Evolutionary conservation across 495 filamentous ascomycete genomes (phyloP).

Genomic region (Tuber umbilicatum): DNA sequence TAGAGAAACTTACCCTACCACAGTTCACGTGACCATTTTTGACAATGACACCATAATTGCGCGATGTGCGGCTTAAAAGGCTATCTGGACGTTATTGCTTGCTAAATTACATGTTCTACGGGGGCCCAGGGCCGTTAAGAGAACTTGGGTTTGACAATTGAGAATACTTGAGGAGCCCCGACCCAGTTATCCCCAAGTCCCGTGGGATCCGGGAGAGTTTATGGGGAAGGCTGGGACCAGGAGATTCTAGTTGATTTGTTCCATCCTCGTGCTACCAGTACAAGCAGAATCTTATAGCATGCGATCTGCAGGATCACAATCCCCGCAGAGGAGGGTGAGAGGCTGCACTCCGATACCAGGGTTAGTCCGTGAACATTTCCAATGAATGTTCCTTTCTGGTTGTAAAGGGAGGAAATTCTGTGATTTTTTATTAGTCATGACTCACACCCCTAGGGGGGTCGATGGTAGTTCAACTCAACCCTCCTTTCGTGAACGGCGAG

Average conservation of each 20-base stretch:
- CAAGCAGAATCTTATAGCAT: neutral
- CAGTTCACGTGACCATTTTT: neutral
- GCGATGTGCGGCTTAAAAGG: constrained; percentile 5
- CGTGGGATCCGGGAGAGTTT: neutral
- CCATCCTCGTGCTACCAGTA: neutral
- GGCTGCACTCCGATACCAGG: neutral
- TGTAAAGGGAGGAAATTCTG: too few relatives aligned
- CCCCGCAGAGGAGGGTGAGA: neutral
- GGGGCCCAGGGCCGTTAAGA: neutral
- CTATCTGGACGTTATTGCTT: neutral
- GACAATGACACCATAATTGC: neutral
- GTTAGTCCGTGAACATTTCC: too few relatives aligned
- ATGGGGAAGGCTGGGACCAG: neutral
- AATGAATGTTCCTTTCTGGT: too few relatives aligned
- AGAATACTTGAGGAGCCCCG: neutral
- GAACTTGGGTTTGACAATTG: neutral
- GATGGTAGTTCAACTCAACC: too few relatives aligned
- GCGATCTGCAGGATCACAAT: neutral
- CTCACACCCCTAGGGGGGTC: too few relatives aligned
- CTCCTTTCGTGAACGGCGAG: neutral
- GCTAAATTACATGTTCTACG: neutral
- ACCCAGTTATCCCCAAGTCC: neutral
- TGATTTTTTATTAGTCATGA: too few relatives aligned
- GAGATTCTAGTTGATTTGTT: neutral
- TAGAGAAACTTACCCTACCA: neutral